Percentiles rank a stretch among this genome's conserved stretches.
phyloP scores from a whole-genome alignment of 176 grass and related monocot species.

The Puccinellia tenuiflora region DNA sequence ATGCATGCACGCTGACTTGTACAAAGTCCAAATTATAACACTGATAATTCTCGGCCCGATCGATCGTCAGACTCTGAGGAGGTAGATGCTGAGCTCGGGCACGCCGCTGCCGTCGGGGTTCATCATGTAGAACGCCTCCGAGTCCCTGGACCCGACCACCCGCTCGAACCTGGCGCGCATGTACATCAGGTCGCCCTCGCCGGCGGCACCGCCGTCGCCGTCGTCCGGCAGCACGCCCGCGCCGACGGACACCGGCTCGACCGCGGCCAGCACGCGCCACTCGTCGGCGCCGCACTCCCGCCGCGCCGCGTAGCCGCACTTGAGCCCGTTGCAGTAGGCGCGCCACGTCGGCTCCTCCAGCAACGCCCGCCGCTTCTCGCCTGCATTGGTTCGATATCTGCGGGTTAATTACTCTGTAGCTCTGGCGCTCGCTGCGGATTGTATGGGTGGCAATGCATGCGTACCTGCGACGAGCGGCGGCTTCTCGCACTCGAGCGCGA shows the following conservation, averaged over 20 bases:
- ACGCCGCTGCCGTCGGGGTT: slow-evolving; percentile 68
- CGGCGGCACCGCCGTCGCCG: not conserved
- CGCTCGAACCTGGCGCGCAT: slow-evolving; percentile 89
- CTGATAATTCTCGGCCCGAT: no score
- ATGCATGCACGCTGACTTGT: not conserved
- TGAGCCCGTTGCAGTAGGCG: slow-evolving; percentile 83
- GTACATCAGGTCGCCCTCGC: slow-evolving; percentile 80
- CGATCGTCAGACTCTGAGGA: slow-evolving; percentile 58
- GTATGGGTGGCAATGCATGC: not conserved
- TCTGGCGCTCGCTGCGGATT: not conserved
- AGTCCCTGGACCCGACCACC: slow-evolving; percentile 75
- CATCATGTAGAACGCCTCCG: slow-evolving; percentile 96
- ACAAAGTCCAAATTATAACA: slow-evolving; percentile 7
- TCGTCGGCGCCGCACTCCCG: slow-evolving; percentile 74
- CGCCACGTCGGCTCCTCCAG: slow-evolving; percentile 79
- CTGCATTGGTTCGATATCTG: not conserved
- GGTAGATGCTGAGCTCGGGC: slow-evolving; percentile 85
- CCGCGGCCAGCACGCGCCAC: slow-evolving; percentile 55
- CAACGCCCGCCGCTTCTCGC: slow-evolving; percentile 39
- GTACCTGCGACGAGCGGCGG: slow-evolving; percentile 31
- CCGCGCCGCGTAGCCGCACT: slow-evolving; percentile 79
- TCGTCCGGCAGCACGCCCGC: slow-evolving; percentile 78
- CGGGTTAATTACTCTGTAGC: not conserved
- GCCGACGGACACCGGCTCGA: slow-evolving; percentile 71
- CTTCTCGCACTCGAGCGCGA: slow-evolving; percentile 82